Conservation (phyloP, 208 protist species). For the Leishmania gerbilli region DNA sequence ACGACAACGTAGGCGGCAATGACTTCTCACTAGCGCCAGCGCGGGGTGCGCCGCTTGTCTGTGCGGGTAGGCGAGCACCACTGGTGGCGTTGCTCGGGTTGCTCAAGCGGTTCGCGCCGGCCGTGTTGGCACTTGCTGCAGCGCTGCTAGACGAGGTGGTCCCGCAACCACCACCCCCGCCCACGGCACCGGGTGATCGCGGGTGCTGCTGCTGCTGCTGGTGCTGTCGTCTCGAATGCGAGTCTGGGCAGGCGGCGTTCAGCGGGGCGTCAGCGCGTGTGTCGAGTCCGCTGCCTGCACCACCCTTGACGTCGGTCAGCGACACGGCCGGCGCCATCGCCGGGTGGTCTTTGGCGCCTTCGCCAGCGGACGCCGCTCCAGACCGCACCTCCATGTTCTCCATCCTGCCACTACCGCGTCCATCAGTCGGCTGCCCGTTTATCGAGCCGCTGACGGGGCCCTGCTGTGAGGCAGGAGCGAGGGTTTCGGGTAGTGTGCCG, state of each 20-base stretch:
- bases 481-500: background rate
- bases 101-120: background rate
- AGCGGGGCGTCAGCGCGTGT: conserved; percentile 1
- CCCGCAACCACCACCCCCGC: background rate
- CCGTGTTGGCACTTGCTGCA: background rate
- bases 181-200: background rate
- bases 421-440: background rate
- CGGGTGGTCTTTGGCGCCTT: background rate
- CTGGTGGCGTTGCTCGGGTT: background rate
- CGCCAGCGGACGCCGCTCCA: background rate
- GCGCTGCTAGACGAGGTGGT: background rate
- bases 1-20: background rate
- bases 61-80: background rate
- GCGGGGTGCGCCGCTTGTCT: background rate
- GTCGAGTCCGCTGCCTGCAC: background rate
- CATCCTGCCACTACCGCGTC: background rate
- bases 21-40: background rate
- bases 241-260: background rate
- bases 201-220: conserved; percentile 7
- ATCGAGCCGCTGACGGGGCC: background rate
- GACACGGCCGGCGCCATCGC: background rate
- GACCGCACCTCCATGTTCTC: background rate
- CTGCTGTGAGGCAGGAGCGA: background rate
- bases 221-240: background rate
- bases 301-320: background rate